phyloP scores from a whole-genome alignment of 2,329 filamentous ascomycete species.

The Fusarium devonianum region DNA sequence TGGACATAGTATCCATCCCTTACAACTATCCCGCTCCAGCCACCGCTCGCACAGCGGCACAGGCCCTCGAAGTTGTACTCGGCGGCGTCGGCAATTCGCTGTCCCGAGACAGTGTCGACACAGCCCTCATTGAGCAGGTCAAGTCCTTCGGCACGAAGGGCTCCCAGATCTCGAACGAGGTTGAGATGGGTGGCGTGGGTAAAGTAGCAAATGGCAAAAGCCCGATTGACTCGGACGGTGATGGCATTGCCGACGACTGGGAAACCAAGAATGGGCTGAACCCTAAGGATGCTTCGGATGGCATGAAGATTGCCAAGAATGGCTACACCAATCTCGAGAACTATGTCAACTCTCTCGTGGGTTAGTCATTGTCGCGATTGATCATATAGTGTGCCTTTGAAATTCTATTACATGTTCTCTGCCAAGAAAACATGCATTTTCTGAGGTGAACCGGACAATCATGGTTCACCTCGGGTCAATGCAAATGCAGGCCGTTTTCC shows the following conservation, averaged over 20 bases:
- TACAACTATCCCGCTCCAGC: conserved; percentile 54
- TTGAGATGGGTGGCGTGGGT: conserved; percentile 51
- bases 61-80: conserved; percentile 52
- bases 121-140: conserved; percentile 52
- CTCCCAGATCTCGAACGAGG: conserved; percentile 56
- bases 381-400: no score
- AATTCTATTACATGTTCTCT: no score
- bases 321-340: conserved; percentile 58
- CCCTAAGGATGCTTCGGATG: conserved; percentile 49
- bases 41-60: conserved; percentile 48
- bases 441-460: no score
- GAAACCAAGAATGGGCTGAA: conserved; percentile 54
- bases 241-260: conserved; percentile 59
- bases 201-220: conserved; percentile 48
- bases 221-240: conserved; percentile 54
- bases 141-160: conserved; percentile 55
- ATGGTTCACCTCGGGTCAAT: no score
- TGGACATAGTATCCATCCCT: conserved; percentile 50
- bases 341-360: conserved; percentile 58
- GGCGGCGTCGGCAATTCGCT: conserved; percentile 52
- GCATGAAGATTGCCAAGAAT: conserved; percentile 50
- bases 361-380: neutral
- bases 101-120: conserved; percentile 54
- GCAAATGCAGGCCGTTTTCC: no score
- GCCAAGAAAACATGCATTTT: no score